phyloP scores from a whole-genome alignment of 345 rosid genomes.

The Rhizophora apiculata region DNA sequence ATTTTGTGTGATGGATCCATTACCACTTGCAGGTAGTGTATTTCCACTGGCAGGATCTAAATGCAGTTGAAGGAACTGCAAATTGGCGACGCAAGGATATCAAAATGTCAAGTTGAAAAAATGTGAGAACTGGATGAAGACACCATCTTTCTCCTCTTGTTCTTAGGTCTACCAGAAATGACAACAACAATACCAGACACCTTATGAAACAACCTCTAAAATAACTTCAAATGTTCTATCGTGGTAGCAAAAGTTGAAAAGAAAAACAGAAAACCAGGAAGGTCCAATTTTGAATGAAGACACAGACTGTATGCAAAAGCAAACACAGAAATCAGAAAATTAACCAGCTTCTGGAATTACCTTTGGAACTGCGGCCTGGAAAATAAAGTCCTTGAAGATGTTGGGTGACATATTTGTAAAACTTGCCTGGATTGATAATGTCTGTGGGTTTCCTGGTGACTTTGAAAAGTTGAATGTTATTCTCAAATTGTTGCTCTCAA shows the following conservation, averaged over 20 bases:
- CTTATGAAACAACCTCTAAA: not conserved
- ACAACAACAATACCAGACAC: not conserved
- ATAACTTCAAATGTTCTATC: not conserved
- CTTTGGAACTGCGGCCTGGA: slow-evolving; percentile 99
- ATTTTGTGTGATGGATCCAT: slow-evolving; percentile 56
- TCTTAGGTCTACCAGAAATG: not conserved
- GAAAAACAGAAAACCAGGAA: not conserved
- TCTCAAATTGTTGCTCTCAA: slow-evolving; percentile 77
- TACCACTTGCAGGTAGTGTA: slow-evolving; percentile 59
- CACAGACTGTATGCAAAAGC: not conserved
- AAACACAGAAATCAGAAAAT: not conserved
- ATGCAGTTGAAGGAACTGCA: slow-evolving; percentile 93
- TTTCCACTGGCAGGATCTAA: slow-evolving; percentile 89
- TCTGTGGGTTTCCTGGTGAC: slow-evolving; percentile 66
- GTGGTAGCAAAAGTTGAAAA: not conserved
- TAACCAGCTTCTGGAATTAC: slow-evolving; percentile 34
- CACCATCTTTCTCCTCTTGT: not conserved
- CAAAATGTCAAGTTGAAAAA: slow-evolving; percentile 2
- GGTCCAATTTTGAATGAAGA: not conserved
- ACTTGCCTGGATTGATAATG: slow-evolving; percentile 61
- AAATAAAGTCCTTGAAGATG: slow-evolving; percentile 68
- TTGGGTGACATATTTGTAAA: slow-evolving; percentile 70
- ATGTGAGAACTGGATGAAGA: not conserved
- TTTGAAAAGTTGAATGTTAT: slow-evolving; percentile 77
- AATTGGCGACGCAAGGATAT: slow-evolving; percentile 16